These are phyloP conservation scores for Plicaturopsis crispa DNA, from an alignment of 768 basidiomycete species.

Conservation along the genomic window DNA sequence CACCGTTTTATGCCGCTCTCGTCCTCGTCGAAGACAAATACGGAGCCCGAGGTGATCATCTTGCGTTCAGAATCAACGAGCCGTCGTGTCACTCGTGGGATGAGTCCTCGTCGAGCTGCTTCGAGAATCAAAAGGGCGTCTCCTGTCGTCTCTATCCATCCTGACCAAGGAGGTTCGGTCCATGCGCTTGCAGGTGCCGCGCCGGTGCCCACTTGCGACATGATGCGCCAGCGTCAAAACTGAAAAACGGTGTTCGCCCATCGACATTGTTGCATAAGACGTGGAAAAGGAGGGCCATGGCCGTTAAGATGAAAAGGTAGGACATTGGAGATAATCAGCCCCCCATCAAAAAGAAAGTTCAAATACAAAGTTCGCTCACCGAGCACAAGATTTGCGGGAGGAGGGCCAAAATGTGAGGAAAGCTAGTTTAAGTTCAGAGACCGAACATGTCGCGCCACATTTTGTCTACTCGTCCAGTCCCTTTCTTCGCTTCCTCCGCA, in stretches of 20 bases:
- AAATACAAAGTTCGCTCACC: conserved; percentile 69
- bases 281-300: too few species aligned
- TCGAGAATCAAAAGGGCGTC: conserved; percentile 97
- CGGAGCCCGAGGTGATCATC: conserved; percentile 89
- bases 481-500: too few species aligned
- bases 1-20: conserved; percentile 97
- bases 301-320: conserved; percentile 17
- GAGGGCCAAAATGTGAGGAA: conserved; percentile 31
- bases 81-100: conserved; percentile 86
- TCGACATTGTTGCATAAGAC: conserved; percentile 28
- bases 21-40: conserved; percentile 97
- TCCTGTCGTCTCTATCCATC: conserved; percentile 92
- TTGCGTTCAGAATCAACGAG: conserved; percentile 88
- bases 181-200: conserved; percentile 41
- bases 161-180: conserved; percentile 88
- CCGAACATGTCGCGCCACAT: conserved; percentile 24
- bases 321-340: conserved; percentile 27
- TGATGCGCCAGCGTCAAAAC: too few species aligned
- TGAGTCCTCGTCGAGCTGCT: conserved; percentile 82
- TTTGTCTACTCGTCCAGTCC: conserved; percentile 4
- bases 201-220: conserved; percentile 15
- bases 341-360: conserved; percentile 51
- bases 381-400: conserved; percentile 58
- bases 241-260: conserved; percentile 26
- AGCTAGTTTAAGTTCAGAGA: conserved; percentile 20